These are phyloP conservation scores for Citropsis articulata DNA, from an alignment of 345 rosid genomes.

Conservation along the genomic window DNA sequence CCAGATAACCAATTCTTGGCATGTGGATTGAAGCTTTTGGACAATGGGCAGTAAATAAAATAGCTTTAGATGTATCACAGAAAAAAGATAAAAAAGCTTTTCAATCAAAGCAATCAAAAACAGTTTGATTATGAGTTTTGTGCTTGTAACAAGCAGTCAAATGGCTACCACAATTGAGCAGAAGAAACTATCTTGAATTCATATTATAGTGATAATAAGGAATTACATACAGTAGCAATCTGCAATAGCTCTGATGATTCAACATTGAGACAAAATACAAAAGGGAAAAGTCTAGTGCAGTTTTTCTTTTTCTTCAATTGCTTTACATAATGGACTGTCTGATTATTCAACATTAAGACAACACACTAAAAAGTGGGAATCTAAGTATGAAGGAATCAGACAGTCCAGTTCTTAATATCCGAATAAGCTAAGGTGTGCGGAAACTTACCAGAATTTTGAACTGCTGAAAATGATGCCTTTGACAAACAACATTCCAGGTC, in stretches of 20 bases:
- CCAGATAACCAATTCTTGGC: conserved; percentile 84
- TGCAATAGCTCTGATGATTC: not conserved
- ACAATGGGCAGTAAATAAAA: not conserved
- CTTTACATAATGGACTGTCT: not conserved
- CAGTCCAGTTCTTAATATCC: not conserved
- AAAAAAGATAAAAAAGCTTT: not conserved
- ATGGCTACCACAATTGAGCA: not conserved
- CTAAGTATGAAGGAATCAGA: not conserved
- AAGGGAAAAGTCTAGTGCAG: not conserved
- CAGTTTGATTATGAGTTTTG: not conserved
- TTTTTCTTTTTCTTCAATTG: not conserved
- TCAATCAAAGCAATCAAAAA: not conserved
- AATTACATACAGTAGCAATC: not conserved
- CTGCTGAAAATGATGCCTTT: conserved; percentile 65
- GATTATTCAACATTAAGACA: not conserved
- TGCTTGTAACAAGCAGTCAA: not conserved
- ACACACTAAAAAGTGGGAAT: not conserved
- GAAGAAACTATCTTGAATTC: not conserved
- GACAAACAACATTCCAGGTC: conserved; percentile 71
- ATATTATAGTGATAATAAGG: not conserved
- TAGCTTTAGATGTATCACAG: not conserved
- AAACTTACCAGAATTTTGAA: conserved; percentile 60
- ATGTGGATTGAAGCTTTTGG: conserved; percentile 75
- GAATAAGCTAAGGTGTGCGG: not conserved
- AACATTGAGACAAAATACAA: not conserved